phyloP scores from a whole-genome alignment of 805 yeast species.

The Cyberlindnera suaveolens region DNA sequence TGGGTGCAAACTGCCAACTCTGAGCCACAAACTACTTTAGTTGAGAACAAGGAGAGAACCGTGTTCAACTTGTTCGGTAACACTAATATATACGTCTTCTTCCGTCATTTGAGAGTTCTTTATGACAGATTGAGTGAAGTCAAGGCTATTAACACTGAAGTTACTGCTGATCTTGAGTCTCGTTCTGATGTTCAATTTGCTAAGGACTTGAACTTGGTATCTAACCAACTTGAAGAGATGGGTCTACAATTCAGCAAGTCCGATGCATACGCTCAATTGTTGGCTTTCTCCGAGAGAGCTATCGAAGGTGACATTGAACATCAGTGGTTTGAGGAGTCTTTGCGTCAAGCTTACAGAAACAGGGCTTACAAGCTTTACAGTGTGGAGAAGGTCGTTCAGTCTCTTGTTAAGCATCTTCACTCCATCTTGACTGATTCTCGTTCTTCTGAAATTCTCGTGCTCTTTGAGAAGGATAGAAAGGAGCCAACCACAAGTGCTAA shows the following conservation, averaged over 20 bases:
- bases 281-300: conserved; percentile 64
- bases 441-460: conserved; percentile 70
- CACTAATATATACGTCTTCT: conserved; percentile 81
- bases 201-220: conserved; percentile 72
- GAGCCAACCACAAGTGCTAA: conserved; percentile 62
- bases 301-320: conserved; percentile 91
- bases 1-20: conserved; percentile 21
- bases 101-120: conserved; percentile 77
- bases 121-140: conserved; percentile 78
- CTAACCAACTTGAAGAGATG: conserved; percentile 75
- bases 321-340: conserved; percentile 89
- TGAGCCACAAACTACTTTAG: conserved; percentile 22
- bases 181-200: conserved; percentile 73
- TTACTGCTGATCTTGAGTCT: conserved; percentile 61
- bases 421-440: conserved; percentile 71
- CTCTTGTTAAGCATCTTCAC: conserved; percentile 81
- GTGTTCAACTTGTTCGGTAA: conserved; percentile 80
- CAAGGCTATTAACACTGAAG: conserved; percentile 63
- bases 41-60: conserved; percentile 34
- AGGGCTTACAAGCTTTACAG: conserved; percentile 91
- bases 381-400: conserved; percentile 84
- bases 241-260: conserved; percentile 66
- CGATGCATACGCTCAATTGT: conserved; percentile 73
- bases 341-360: conserved; percentile 92
- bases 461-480: conserved; percentile 78